A percentile compares a stretch with the other conserved stretches of the same genome.
Conservation (phyloP, 1,139 yeast species). For the Casaregolazyma suthepensis region DNA sequence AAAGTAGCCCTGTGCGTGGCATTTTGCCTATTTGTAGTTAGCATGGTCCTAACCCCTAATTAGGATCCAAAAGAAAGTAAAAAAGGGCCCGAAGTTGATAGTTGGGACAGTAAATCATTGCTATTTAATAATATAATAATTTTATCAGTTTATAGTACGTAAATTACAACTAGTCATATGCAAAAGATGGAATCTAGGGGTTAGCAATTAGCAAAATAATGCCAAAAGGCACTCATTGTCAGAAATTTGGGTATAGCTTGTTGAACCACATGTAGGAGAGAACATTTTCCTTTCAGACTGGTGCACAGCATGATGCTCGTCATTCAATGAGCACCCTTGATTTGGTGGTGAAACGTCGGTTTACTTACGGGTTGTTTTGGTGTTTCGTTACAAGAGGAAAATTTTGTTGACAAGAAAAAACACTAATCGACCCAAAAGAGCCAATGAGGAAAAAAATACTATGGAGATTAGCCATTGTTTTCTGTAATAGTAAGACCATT, state of each 20-base stretch:
- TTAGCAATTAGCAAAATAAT: background rate
- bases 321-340: conserved; percentile 11
- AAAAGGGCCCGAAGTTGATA: background rate
- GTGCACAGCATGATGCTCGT: conserved; percentile 29
- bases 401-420: background rate
- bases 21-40: background rate
- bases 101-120: background rate
- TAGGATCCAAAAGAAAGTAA: background rate
- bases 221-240: conserved; percentile 11
- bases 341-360: background rate
- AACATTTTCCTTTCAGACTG: conserved; percentile 28
- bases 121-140: background rate
- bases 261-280: conserved; percentile 23
- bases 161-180: background rate
- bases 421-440: background rate
- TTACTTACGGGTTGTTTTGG: background rate
- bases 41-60: background rate
- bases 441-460: background rate
- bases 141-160: background rate
- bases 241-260: conserved; percentile 24
- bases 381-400: conserved; percentile 1
- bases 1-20: background rate
- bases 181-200: background rate
- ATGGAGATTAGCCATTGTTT: background rate
- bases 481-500: background rate